Percentiles rank a stretch among this genome's conserved stretches.
phyloP scores from a whole-genome alignment of 129 eudicot species.

The Apium graveolens region DNA sequence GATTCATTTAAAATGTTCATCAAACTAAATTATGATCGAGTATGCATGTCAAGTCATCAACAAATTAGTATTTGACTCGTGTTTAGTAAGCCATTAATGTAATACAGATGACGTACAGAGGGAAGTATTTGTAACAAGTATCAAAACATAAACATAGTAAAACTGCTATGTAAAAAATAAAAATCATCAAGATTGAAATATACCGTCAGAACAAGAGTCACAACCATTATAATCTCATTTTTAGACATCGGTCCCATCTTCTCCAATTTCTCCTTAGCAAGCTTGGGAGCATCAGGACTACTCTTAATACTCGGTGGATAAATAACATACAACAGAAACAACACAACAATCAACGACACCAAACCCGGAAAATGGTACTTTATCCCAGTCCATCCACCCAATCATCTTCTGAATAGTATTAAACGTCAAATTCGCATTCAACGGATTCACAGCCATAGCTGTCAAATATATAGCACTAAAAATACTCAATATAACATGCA shows the following conservation, averaged over 20 bases:
- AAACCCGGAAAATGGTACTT: constrained; percentile 83
- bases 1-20: not conserved
- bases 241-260: constrained; percentile 93
- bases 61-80: no score
- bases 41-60: not conserved
- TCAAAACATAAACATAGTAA: no score
- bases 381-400: constrained; percentile 97
- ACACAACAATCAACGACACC: constrained; percentile 73
- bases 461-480: constrained; percentile 87
- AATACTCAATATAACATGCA: no score
- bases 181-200: not conserved
- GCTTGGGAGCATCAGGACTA: constrained; percentile 97
- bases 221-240: constrained; percentile 89
- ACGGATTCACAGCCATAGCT: constrained; percentile 91
- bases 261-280: constrained; percentile 77
- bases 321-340: constrained; percentile 52
- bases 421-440: constrained; percentile 68
- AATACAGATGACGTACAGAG: not conserved
- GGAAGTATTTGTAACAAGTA: not conserved
- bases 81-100: not conserved
- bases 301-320: constrained; percentile 87
- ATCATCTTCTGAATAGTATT: constrained; percentile 56
- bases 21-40: not conserved
- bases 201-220: constrained; percentile 89
- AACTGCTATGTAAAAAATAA: no score